Conservation (phyloP, 257 asterid species). For the Eustoma russellianum region DNA sequence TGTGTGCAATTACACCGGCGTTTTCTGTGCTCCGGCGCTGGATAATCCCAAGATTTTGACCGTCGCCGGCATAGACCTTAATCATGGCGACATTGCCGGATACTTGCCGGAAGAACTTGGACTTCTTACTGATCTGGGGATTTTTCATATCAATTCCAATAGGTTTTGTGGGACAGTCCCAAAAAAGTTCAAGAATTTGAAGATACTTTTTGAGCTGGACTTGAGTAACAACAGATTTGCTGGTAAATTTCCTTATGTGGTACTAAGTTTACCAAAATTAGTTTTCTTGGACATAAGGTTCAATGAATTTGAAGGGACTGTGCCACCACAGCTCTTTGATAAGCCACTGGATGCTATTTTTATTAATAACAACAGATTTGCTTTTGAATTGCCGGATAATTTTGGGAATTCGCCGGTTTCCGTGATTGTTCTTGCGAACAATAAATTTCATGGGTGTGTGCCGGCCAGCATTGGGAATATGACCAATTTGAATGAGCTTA, state of each 20-base stretch:
- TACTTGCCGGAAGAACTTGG: constrained; percentile 78
- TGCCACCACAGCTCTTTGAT: constrained; percentile 55
- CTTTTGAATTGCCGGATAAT: constrained; percentile 69
- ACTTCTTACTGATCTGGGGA: constrained; percentile 57
- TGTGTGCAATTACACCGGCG: constrained; percentile 58
- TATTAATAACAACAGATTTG: constrained; percentile 62
- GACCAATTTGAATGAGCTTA: constrained; percentile 57
- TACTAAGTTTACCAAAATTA: constrained; percentile 48
- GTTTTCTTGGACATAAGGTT: constrained; percentile 54
- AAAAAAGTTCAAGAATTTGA: constrained; percentile 36
- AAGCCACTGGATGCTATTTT: constrained; percentile 72
- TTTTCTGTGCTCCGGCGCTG: constrained; percentile 58
- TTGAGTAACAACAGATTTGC: constrained; percentile 76
- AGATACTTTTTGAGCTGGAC: constrained; percentile 58
- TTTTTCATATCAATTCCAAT: constrained; percentile 71
- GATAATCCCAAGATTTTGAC: constrained; percentile 41
- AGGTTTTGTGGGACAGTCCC: constrained; percentile 73
- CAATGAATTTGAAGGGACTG: constrained; percentile 78
- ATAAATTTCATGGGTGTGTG: constrained; percentile 71
- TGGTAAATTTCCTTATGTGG: constrained; percentile 72
- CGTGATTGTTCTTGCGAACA: constrained; percentile 62
- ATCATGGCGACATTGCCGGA: constrained; percentile 87
- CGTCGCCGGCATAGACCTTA: constrained; percentile 70
- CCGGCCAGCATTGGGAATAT: constrained; percentile 71
- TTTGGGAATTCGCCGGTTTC: constrained; percentile 90